Conservation (phyloP, 768 basidiomycete species). For the Chalciporus sphaerocephalus region DNA sequence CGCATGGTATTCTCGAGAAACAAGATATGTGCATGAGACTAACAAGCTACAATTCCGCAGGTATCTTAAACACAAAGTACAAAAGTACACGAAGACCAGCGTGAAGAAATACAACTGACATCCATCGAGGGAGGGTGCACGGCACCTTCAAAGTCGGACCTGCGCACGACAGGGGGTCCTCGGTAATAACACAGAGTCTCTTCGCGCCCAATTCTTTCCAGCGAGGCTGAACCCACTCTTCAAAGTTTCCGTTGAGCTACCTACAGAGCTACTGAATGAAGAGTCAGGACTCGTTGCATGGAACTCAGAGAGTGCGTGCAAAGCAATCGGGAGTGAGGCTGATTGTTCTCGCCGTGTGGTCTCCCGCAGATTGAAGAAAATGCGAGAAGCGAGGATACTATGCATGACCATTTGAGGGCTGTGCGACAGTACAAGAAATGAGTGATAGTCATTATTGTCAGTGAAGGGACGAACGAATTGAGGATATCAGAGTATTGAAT, state of each 20-base stretch:
- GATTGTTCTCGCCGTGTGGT: constrained; percentile 8
- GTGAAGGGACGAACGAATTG: constrained; percentile 13
- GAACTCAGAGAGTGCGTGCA: constrained; percentile 11
- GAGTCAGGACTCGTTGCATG: constrained; percentile 1
- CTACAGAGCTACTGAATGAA: constrained; percentile 2
- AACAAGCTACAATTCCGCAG: too few relatives aligned
- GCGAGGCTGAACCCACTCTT: background rate
- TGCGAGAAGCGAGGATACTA: constrained; percentile 23
- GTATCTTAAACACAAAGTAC: too few relatives aligned
- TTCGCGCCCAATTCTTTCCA: background rate
- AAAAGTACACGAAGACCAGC: too few relatives aligned
- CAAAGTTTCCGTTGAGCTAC: background rate
- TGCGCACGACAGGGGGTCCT: background rate
- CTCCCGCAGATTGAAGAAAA: constrained; percentile 23
- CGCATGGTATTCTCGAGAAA: too few relatives aligned
- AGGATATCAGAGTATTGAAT: constrained; percentile 13
- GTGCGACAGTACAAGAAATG: background rate
- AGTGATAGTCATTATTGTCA: background rate
- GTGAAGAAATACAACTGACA: too few relatives aligned
- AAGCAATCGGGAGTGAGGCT: background rate
- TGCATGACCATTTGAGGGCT: constrained; percentile 22
- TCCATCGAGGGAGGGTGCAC: too few relatives aligned
- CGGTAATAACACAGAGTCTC: background rate
- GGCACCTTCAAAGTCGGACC: too few relatives aligned
- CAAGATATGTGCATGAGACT: too few relatives aligned